Base-by-base conservation (phyloP, 768 basidiomycete genomes). In the Suillus subluteus region DNA sequence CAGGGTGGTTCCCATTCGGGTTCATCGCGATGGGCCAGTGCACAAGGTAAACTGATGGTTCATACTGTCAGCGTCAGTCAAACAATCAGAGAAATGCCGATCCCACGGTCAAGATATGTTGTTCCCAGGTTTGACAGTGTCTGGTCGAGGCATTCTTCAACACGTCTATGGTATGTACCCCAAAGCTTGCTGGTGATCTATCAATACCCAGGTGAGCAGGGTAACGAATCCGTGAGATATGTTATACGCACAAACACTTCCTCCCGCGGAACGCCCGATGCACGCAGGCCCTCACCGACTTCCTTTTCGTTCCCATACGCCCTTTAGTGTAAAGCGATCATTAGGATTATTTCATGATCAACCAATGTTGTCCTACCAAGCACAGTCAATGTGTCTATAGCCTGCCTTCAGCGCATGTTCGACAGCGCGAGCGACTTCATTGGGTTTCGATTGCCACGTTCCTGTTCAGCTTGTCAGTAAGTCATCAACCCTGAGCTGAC, bases 21-120 rank as follows among this genome's bases (percentile, higher is more conserved):
- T 91, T 91, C 71, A 91, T 73, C 38, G 90, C 82, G n/a, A 94
- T 78, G 1, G 94, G 94, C 92, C 93, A 95, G 75, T 94, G 92
- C 26, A 94, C 75, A 35, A 92, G 83, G 72, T 89, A 91, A 65
- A 91, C 84, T 82, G 62, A 21, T 7, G 48, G 26, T 71, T 12
- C 50, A 64, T 6, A 26, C n/a, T n/a, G 23, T 40, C 16, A 40
- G 40, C 3, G 1, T 30, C 26, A 41, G 23, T 41, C 58, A 59
- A 41, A 41, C 40, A 12, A 30, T 8, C 40, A 37, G 46, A 18
- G 13, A 67, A 72, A 41, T 56, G 30, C n/a, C 32, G 23, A 68
- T 80, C 84, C 75, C 72, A 89, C 91, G 81, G 67, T 96, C 95
- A 32, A 96, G 84, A 78, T 96, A 96, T 80, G 94, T 89, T 40